A percentile compares a stretch with the other conserved stretches of the same genome.
phyloP scores from a whole-genome alignment of 179 eudicot species.

The Pouteria campechiana region DNA sequence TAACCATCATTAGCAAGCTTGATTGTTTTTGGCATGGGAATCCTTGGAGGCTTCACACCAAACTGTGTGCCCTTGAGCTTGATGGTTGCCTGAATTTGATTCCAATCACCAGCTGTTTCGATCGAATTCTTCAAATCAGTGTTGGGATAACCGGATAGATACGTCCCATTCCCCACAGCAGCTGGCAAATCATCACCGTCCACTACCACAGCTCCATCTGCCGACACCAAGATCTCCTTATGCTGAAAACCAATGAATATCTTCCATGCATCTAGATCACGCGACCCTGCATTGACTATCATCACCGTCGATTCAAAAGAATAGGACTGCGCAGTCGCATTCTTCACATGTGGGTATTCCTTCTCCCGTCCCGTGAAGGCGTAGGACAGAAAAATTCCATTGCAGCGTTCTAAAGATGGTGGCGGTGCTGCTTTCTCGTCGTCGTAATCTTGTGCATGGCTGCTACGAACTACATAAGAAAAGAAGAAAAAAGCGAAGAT shows the following conservation, averaged over 20 bases:
- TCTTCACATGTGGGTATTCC: slow-evolving; percentile 54
- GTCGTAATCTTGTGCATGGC: slow-evolving; percentile 7
- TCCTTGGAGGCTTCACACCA: slow-evolving; percentile 38
- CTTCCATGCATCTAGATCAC: slow-evolving; percentile 77
- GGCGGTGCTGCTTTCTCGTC: slow-evolving; percentile 12
- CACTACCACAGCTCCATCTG: slow-evolving; percentile 49
- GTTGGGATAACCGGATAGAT: slow-evolving; percentile 51
- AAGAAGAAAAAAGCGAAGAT: background rate
- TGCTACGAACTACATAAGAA: background rate
- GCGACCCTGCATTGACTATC: slow-evolving; percentile 46
- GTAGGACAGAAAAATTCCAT: slow-evolving; percentile 61
- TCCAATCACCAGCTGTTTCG: slow-evolving; percentile 63
- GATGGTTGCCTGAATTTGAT: slow-evolving; percentile 43
- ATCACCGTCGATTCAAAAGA: slow-evolving; percentile 40
- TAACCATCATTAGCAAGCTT: slow-evolving; percentile 60
- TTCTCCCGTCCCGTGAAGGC: slow-evolving; percentile 51
- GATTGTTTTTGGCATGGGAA: slow-evolving; percentile 74
- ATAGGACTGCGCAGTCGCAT: slow-evolving; percentile 76
- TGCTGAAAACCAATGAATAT: slow-evolving; percentile 60
- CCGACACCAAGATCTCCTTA: slow-evolving; percentile 54
- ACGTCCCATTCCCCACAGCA: slow-evolving; percentile 55
- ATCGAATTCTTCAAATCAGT: slow-evolving; percentile 72
- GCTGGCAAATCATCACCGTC: slow-evolving; percentile 58
- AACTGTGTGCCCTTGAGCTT: slow-evolving; percentile 65
- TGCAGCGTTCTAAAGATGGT: slow-evolving; percentile 17